phyloP scores from a whole-genome alignment of 2,329 filamentous ascomycete genomes.

The Sclerotiophoma versabilis region DNA sequence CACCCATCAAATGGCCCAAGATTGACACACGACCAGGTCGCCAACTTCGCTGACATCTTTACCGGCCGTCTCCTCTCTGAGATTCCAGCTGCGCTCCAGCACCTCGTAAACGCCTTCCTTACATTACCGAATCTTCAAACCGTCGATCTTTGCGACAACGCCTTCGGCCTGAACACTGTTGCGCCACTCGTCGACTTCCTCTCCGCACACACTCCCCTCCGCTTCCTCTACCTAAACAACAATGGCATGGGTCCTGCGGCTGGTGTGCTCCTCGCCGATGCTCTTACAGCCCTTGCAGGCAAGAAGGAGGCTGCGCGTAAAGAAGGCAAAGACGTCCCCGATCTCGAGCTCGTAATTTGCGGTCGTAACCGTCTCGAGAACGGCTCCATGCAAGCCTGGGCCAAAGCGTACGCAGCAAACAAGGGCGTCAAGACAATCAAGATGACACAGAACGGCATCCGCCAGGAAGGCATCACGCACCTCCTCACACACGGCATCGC shows the following conservation, averaged over 20 bases:
- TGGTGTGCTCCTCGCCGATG: constrained; percentile 86
- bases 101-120: constrained; percentile 84
- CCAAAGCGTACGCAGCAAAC: constrained; percentile 83
- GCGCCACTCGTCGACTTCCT: constrained; percentile 93
- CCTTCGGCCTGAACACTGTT: constrained; percentile 94
- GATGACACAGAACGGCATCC: constrained; percentile 98
- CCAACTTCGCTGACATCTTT: constrained; percentile 97
- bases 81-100: constrained; percentile 87
- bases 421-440: constrained; percentile 81
- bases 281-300: constrained; percentile 79
- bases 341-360: constrained; percentile 96
- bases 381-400: constrained; percentile 96
- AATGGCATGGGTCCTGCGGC: constrained; percentile 94
- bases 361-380: constrained; percentile 95
- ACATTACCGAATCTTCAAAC: constrained; percentile 87
- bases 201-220: constrained; percentile 83
- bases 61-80: constrained; percentile 91
- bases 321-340: constrained; percentile 73
- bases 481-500: constrained; percentile 80
- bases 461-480: constrained; percentile 87
- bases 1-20: neutral
- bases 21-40: constrained; percentile 60
- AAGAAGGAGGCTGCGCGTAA: constrained; percentile 83
- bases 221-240: constrained; percentile 96
- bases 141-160: constrained; percentile 96